phyloP scores from a whole-genome alignment of 2,329 filamentous ascomycete genomes.

The Pleoardoris graminearum region DNA sequence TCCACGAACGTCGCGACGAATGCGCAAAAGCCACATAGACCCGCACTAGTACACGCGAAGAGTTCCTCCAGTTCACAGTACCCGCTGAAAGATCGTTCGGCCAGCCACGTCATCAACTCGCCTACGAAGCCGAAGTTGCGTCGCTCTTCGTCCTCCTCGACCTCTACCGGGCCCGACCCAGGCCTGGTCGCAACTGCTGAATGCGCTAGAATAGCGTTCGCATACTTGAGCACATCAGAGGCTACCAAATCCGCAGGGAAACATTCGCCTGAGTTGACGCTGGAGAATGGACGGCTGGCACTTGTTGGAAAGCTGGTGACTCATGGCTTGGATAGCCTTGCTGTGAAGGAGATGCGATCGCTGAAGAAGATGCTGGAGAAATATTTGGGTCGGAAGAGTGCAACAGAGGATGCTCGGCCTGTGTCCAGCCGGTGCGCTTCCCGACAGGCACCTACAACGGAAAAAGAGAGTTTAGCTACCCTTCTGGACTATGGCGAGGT shows the following conservation, averaged over 20 bases:
- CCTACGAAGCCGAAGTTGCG: slow-evolving; percentile 46
- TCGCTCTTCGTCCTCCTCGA: slow-evolving; percentile 46
- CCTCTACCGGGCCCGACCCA: slow-evolving; percentile 34
- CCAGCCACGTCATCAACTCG: slow-evolving; percentile 64
- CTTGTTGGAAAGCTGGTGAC: slow-evolving; percentile 68
- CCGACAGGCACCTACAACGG: slow-evolving; percentile 37
- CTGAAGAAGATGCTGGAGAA: slow-evolving; percentile 66
- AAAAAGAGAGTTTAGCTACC: slow-evolving; percentile 58
- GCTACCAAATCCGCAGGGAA: slow-evolving; percentile 55
- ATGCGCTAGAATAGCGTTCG: slow-evolving; percentile 70
- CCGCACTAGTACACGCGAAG: slow-evolving; percentile 22
- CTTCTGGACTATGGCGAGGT: slow-evolving; percentile 64
- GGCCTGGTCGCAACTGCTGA: slow-evolving; percentile 62
- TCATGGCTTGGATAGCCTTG: slow-evolving; percentile 67
- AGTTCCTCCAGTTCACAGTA: slow-evolving; percentile 54
- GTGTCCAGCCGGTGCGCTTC: slow-evolving; percentile 19
- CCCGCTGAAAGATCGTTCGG: slow-evolving; percentile 63
- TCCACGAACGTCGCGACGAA: slow-evolving; percentile 20
- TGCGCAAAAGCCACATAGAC: slow-evolving; percentile 25
- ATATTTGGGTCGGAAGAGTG: slow-evolving; percentile 22
- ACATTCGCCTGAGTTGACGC: slow-evolving; percentile 64
- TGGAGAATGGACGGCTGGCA: slow-evolving; percentile 74
- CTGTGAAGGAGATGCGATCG: slow-evolving; percentile 68
- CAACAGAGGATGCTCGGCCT: slow-evolving; percentile 2
- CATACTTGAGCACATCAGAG: slow-evolving; percentile 63